A percentile compares a stretch with the other conserved stretches of the same genome.
These are phyloP conservation scores for Termitomyces sp. DNA, from an alignment of 768 basidiomycete genomes.

Conservation along the genomic window DNA sequence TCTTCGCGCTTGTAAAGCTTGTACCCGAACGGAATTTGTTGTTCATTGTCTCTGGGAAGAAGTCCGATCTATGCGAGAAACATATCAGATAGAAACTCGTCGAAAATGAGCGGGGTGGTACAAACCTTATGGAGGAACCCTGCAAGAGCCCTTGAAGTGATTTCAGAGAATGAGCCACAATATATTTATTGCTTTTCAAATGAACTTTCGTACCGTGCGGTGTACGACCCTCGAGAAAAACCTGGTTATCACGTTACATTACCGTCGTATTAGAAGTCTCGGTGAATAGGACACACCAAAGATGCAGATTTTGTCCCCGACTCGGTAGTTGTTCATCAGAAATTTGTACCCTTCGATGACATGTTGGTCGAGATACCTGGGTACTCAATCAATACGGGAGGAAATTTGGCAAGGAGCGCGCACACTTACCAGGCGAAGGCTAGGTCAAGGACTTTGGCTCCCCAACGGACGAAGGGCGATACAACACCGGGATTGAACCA, in stretches of 20 bases:
- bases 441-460: constrained; percentile 56
- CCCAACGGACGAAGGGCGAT: constrained; percentile 50
- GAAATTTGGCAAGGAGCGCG: background rate
- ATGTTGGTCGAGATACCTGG: constrained; percentile 65
- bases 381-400: background rate
- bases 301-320: constrained; percentile 69
- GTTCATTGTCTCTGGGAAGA: constrained; percentile 57
- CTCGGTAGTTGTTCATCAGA: constrained; percentile 72
- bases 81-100: background rate
- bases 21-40: constrained; percentile 73
- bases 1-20: constrained; percentile 58
- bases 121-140: constrained; percentile 67
- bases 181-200: background rate
- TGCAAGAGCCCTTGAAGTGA: constrained; percentile 53
- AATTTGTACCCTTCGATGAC: constrained; percentile 73
- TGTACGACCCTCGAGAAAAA: constrained; percentile 61
- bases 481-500: constrained; percentile 62
- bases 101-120: background rate
- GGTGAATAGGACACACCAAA: constrained; percentile 45
- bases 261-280: background rate
- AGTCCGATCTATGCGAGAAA: constrained; percentile 54
- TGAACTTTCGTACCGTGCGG: constrained; percentile 25
- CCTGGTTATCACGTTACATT: constrained; percentile 30
- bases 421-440: constrained; percentile 64
- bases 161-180: background rate